These are phyloP conservation scores for Fomitopsis pinicola DNA, from an alignment of 1,284 basidiomycete genomes.

Conservation along the genomic window DNA sequence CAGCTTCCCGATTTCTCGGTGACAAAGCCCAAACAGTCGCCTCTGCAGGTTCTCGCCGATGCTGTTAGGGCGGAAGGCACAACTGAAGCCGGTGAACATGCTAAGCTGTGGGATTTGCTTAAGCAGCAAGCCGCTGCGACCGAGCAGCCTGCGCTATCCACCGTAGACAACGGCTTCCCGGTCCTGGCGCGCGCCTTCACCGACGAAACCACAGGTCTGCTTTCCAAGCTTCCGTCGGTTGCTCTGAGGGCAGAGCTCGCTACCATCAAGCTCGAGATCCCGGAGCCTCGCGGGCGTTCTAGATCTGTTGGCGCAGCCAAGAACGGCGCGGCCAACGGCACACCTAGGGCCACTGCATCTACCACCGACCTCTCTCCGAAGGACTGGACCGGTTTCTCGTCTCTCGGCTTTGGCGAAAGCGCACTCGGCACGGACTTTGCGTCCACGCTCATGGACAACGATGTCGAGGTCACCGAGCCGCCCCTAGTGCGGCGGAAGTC, in stretches of 20 bases:
- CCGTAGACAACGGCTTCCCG: conserved; percentile 14
- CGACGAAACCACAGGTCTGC: conserved; percentile 61
- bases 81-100: conserved; percentile 32
- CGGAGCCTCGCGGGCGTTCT: conserved; percentile 18
- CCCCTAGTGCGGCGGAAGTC: conserved; percentile 23
- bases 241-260: not conserved
- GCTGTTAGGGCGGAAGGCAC: conserved; percentile 47
- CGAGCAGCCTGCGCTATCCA: conserved; percentile 14
- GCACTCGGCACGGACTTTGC: conserved; percentile 44
- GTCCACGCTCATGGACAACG: conserved; percentile 51
- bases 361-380: conserved; percentile 18
- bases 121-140: conserved; percentile 34
- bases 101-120: conserved; percentile 52
- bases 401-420: conserved; percentile 55
- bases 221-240: conserved; percentile 42
- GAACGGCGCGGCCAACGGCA: conserved; percentile 7
- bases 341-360: conserved; percentile 7
- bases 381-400: conserved; percentile 49
- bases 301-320: conserved; percentile 16
- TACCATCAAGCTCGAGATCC: not conserved
- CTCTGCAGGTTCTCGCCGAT: conserved; percentile 54
- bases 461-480: conserved; percentile 56
- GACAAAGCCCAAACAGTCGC: conserved; percentile 43
- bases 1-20: conserved; percentile 34
- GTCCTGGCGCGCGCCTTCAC: conserved; percentile 42